These are phyloP conservation scores for Penicillium expansum DNA, from an alignment of 2,329 filamentous ascomycete genomes.

Conservation along the genomic window DNA sequence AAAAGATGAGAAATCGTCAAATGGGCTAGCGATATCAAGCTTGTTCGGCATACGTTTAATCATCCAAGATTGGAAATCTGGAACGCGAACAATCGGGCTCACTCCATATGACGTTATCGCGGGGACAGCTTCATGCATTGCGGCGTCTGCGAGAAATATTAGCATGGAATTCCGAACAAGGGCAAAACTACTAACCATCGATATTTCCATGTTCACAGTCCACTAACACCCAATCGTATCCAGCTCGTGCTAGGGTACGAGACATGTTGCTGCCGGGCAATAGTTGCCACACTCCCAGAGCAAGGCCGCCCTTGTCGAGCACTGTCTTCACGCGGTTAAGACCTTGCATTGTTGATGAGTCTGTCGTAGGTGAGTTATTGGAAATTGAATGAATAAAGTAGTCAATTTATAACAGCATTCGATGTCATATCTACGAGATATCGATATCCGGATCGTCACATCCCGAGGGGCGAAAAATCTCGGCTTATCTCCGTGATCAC, in stretches of 20 bases:
- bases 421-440: too few relatives aligned
- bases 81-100: neutral
- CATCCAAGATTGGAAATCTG: neutral
- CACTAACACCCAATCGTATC: too few relatives aligned
- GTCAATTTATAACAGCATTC: neutral
- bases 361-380: neutral
- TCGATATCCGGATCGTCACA: slow-evolving; percentile 4
- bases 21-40: neutral
- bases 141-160: too few relatives aligned
- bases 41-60: neutral
- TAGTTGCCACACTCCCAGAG: neutral
- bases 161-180: too few relatives aligned
- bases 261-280: too few relatives aligned
- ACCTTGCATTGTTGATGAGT: neutral
- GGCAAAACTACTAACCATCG: too few relatives aligned
- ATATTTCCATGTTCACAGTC: too few relatives aligned
- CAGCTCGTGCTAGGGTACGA: too few relatives aligned
- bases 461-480: slow-evolving; percentile 9
- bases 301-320: neutral
- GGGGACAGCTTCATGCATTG: too few relatives aligned
- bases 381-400: neutral
- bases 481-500: slow-evolving; percentile 5
- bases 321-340: neutral
- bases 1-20: neutral
- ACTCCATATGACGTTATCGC: neutral